phyloP scores from a whole-genome alignment of 2,329 filamentous ascomycete species.

The Teratosphaeria destructans region DNA sequence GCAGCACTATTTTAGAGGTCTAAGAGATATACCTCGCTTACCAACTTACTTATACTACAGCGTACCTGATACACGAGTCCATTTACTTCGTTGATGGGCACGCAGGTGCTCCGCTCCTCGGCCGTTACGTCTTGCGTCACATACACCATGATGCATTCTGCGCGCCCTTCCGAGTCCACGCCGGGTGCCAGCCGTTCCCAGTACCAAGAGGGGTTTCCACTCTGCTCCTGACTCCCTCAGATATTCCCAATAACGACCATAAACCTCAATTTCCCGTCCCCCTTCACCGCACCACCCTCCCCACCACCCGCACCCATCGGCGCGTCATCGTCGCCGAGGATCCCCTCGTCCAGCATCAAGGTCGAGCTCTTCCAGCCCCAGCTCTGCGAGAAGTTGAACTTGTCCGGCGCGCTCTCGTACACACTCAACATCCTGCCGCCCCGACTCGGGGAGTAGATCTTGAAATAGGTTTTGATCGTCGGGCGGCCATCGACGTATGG shows the following conservation, averaged over 20 bases:
- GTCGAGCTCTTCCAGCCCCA: conserved; percentile 53
- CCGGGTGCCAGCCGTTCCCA: too few relatives aligned
- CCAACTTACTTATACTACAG: too few relatives aligned
- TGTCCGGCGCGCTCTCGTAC: conserved; percentile 48
- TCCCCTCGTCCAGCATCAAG: conserved; percentile 44
- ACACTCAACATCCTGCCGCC: conserved; percentile 49
- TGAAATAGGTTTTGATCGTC: conserved; percentile 52
- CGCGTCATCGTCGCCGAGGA: conserved; percentile 20
- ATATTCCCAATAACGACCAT: conserved; percentile 50
- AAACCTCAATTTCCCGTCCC: conserved; percentile 44
- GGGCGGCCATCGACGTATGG: conserved; percentile 46
- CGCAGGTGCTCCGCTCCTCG: too few relatives aligned
- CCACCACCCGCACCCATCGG: conserved; percentile 25
- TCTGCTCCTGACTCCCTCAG: conserved; percentile 10
- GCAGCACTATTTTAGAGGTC: too few relatives aligned
- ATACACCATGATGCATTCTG: too few relatives aligned
- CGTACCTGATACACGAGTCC: too few relatives aligned
- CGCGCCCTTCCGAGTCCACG: too few relatives aligned
- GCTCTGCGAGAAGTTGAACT: conserved; percentile 50
- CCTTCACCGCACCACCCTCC: conserved; percentile 22
- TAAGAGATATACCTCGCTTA: too few relatives aligned
- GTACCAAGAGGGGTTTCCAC: too few relatives aligned
- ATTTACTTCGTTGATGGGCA: too few relatives aligned
- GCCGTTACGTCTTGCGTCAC: too few relatives aligned
- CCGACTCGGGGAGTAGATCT: conserved; percentile 49